phyloP scores from a whole-genome alignment of 768 basidiomycete species.

The Pleurotus platypus region DNA sequence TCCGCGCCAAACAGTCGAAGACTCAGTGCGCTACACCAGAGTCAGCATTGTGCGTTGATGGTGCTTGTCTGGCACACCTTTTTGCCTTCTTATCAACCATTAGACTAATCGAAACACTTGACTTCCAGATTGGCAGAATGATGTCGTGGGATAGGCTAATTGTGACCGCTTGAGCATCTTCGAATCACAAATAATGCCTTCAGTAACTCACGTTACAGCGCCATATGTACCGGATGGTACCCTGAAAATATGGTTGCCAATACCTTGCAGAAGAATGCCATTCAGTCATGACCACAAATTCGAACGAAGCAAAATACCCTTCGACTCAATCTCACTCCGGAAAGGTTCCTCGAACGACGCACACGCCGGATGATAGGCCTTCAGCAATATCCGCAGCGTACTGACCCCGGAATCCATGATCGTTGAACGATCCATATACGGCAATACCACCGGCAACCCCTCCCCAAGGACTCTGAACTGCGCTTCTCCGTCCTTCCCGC shows the following conservation, averaged over 20 bases:
- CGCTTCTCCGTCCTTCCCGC: slow-evolving; percentile 51
- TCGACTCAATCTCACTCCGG: slow-evolving; percentile 43
- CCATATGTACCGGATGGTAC: slow-evolving; percentile 55
- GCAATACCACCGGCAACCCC: slow-evolving; percentile 80
- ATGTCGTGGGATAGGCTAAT: slow-evolving; percentile 70
- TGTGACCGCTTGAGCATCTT: slow-evolving; percentile 5
- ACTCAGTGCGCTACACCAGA: slow-evolving; percentile 67
- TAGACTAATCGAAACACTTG: slow-evolving; percentile 77
- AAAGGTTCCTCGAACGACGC: slow-evolving; percentile 62
- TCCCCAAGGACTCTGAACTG: slow-evolving; percentile 84
- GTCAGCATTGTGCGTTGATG: neutral
- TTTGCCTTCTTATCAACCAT: slow-evolving; percentile 98
- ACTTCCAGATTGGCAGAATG: slow-evolving; percentile 92
- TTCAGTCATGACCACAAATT: neutral
- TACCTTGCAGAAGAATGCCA: slow-evolving; percentile 31
- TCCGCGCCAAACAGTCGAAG: slow-evolving; percentile 82
- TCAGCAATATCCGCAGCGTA: slow-evolving; percentile 64
- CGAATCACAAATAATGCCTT: neutral
- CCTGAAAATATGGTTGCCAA: slow-evolving; percentile 71
- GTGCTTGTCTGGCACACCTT: slow-evolving; percentile 44
- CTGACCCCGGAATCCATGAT: slow-evolving; percentile 58
- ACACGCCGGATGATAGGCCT: slow-evolving; percentile 75
- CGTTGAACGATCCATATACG: slow-evolving; percentile 63
- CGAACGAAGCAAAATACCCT: slow-evolving; percentile 34
- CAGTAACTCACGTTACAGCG: slow-evolving; percentile 48